Conservation (phyloP, 306 rosid species). For the Inga laurina region DNA sequence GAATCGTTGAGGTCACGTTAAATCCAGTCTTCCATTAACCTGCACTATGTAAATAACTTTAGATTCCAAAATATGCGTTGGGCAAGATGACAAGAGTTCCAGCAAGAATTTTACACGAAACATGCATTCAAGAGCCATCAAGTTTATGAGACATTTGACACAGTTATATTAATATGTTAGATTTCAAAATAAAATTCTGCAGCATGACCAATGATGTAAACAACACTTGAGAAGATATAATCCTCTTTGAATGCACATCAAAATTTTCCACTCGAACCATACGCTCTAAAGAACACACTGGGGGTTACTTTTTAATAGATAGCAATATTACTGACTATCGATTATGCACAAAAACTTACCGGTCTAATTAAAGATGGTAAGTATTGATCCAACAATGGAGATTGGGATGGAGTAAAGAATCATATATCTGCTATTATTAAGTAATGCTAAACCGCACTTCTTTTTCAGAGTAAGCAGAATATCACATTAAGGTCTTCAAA, state of each 20-base stretch:
- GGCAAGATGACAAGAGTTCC: background rate
- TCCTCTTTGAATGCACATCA: background rate
- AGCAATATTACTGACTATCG: background rate
- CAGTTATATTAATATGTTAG: background rate
- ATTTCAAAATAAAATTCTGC: background rate
- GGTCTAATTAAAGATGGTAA: background rate
- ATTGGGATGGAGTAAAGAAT: background rate
- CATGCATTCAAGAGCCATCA: background rate
- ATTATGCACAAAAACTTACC: no score
- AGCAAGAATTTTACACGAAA: background rate
- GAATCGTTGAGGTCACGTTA: conserved; percentile 5
- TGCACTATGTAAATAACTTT: conserved; percentile 16
- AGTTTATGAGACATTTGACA: background rate
- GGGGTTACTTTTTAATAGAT: background rate
- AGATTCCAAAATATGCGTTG: background rate
- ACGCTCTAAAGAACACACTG: background rate
- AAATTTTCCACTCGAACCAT: background rate
- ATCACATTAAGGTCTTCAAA: no score
- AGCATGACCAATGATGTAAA: background rate
- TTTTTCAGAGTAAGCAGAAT: background rate
- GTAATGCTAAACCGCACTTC: background rate
- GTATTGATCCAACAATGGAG: background rate
- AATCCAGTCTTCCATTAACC: conserved; percentile 28
- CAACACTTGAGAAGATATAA: background rate
- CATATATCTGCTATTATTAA: background rate